Percentiles rank a stretch among this genome's conserved stretches.
phyloP scores from a whole-genome alignment of 2,329 filamentous ascomycete species.

The Stromatinia cepivora region DNA sequence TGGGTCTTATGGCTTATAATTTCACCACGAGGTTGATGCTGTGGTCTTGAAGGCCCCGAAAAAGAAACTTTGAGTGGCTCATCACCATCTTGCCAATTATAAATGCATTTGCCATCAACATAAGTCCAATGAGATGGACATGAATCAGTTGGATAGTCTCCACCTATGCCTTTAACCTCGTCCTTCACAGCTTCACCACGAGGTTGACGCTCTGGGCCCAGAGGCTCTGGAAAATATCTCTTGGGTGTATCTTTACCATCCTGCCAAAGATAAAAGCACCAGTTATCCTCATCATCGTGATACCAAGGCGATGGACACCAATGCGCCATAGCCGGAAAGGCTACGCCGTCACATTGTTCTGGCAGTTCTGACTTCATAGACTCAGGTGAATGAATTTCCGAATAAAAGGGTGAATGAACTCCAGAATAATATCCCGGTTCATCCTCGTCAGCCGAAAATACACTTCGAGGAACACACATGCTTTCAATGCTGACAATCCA shows the following conservation, averaged over 20 bases:
- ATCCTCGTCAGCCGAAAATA: not conserved
- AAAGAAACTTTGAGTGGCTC: not conserved
- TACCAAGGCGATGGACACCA: not conserved
- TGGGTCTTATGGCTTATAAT: not conserved
- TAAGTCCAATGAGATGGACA: not conserved
- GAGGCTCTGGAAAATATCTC: not conserved
- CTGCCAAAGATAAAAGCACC: not conserved
- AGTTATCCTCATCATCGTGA: not conserved
- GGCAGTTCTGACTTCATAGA: not conserved
- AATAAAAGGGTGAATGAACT: not conserved
- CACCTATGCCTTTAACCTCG: not conserved
- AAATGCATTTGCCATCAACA: not conserved
- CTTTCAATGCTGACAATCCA: not conserved
- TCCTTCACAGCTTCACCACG: not conserved
- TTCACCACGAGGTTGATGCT: not conserved
- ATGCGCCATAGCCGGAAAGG: not conserved
- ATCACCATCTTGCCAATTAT: not conserved
- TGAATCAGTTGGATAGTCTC: not conserved
- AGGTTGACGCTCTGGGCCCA: not conserved
- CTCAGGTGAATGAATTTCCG: not conserved
- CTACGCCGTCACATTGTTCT: not conserved
- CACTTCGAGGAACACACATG: not conserved
- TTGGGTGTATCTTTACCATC: not conserved
- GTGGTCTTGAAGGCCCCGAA: not conserved
- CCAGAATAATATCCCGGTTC: not conserved